Evolutionary conservation across 371 early-diverging fungal genomes (phyloP).

Genomic region (Ecytonucleospora hepatopenaei): DNA sequence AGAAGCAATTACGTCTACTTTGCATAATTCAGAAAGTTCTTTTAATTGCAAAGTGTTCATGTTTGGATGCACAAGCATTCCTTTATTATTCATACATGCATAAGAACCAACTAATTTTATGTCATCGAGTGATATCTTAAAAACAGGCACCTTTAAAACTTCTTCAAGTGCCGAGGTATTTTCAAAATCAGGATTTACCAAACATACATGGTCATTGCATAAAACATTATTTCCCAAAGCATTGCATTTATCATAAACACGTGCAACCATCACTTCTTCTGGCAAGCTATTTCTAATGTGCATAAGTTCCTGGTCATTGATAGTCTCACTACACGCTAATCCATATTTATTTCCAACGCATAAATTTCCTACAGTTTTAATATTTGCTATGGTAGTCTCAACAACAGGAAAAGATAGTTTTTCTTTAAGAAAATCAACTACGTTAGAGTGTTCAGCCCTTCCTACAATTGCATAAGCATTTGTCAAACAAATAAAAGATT

Average conservation of each 20-base stretch:
- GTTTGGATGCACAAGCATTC: constrained; percentile 88
- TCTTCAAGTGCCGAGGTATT: constrained; percentile 95
- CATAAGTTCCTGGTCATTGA: constrained; percentile 96
- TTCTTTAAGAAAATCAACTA: constrained; percentile 60
- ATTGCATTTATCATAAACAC: constrained; percentile 90
- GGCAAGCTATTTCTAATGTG: constrained; percentile 92
- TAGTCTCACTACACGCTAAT: constrained; percentile 81
- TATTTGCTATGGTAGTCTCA: constrained; percentile 92
- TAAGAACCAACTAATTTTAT: constrained; percentile 94
- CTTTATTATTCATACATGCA: constrained; percentile 88
- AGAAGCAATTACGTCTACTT: constrained; percentile 92
- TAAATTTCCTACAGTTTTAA: constrained; percentile 84
- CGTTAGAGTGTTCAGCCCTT: constrained; percentile 73
- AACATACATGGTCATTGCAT: constrained; percentile 97
- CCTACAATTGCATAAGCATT: constrained; percentile 94
- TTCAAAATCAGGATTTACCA: constrained; percentile 94
- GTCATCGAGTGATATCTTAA: constrained; percentile 89
- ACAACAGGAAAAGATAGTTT: constrained; percentile 91
- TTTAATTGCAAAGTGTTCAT: constrained; percentile 88
- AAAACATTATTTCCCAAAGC: constrained; percentile 97
- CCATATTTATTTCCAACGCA: constrained; percentile 88
- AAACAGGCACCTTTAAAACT: constrained; percentile 88
- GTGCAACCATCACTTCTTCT: constrained; percentile 77
- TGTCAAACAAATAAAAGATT: constrained; percentile 88
- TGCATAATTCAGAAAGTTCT: constrained; percentile 86